Conservation (phyloP, 106 monocot genomes). For the Dendrobium chrysotoxum region DNA sequence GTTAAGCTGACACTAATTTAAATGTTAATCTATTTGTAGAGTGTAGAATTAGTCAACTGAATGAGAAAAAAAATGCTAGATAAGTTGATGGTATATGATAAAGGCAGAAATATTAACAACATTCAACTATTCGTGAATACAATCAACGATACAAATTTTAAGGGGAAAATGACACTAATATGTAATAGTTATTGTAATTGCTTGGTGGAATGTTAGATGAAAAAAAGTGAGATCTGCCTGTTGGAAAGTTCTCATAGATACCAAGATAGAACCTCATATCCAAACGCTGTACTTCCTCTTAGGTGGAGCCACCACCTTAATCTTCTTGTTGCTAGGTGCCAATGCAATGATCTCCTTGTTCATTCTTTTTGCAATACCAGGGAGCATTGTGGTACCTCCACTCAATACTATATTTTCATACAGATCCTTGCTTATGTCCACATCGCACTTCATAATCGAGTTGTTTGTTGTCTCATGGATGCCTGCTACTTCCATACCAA, state of each 20-base stretch:
- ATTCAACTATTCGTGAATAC: too few relatives aligned
- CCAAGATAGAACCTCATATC: conserved; percentile 19
- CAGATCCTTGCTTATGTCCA: conserved; percentile 21
- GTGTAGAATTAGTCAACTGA: too few relatives aligned
- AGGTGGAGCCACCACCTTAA: conserved; percentile 20
- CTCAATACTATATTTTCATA: conserved; percentile 17
- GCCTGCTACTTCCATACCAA: conserved; percentile 16
- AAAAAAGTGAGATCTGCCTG: neutral
- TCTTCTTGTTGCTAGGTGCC: conserved; percentile 18
- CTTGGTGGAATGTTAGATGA: neutral
- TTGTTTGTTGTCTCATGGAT: conserved; percentile 22
- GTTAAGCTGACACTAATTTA: too few relatives aligned
- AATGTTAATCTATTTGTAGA: too few relatives aligned
- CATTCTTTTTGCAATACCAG: conserved; percentile 19
- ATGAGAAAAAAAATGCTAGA: too few relatives aligned
- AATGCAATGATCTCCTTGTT: conserved; percentile 17
- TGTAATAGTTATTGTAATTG: too few relatives aligned
- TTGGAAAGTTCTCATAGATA: conserved; percentile 17
- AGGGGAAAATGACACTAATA: too few relatives aligned
- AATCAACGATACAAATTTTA: too few relatives aligned
- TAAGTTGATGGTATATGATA: too few relatives aligned
- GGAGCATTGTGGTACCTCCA: conserved; percentile 17
- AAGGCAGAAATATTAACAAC: too few relatives aligned
- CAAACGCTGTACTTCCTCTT: conserved; percentile 21
- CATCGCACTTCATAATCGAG: conserved; percentile 21